These are phyloP conservation scores for Solanum stenotomum DNA, from an alignment of 257 asterid genomes.

Conservation along the genomic window DNA sequence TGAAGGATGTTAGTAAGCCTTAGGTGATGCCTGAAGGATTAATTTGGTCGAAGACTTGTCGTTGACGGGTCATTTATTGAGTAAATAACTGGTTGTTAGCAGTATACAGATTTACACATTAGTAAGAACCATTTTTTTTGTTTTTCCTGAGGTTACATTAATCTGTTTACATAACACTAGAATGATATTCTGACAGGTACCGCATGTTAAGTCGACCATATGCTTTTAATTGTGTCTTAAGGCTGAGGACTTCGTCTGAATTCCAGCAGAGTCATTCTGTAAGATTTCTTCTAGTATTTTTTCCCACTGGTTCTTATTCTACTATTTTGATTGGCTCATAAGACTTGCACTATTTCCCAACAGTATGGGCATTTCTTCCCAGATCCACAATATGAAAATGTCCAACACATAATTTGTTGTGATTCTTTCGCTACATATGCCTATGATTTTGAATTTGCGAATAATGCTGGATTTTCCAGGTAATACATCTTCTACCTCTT, in stretches of 20 bases:
- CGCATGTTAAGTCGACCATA: conserved; percentile 95
- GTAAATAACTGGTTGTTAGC: neutral
- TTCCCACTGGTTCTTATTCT: neutral
- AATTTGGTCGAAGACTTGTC: neutral
- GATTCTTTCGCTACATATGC: conserved; percentile 97
- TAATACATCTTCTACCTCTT: conserved; percentile 19
- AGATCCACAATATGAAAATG: conserved; percentile 94
- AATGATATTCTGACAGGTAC: conserved; percentile 60
- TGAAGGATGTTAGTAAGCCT: neutral
- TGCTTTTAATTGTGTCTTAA: conserved; percentile 91
- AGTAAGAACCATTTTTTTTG: neutral
- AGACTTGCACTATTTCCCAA: conserved; percentile 23
- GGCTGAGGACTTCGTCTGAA: conserved; percentile 88
- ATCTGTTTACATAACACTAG: conserved; percentile 12
- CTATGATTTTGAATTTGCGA: conserved; percentile 85
- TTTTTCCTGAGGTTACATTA: neutral
- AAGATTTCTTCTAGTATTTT: conserved; percentile 14
- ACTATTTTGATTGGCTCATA: conserved; percentile 3
- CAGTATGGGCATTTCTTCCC: conserved; percentile 99
- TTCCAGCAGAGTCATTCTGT: conserved; percentile 85
- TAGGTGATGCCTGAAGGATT: neutral
- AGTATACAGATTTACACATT: neutral
- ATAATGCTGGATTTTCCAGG: conserved; percentile 77
- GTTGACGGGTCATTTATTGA: neutral
- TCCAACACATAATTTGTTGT: conserved; percentile 92